phyloP scores from a whole-genome alignment of 192 early-diverging fungal genomes.

The Kickxella alabastrina region DNA sequence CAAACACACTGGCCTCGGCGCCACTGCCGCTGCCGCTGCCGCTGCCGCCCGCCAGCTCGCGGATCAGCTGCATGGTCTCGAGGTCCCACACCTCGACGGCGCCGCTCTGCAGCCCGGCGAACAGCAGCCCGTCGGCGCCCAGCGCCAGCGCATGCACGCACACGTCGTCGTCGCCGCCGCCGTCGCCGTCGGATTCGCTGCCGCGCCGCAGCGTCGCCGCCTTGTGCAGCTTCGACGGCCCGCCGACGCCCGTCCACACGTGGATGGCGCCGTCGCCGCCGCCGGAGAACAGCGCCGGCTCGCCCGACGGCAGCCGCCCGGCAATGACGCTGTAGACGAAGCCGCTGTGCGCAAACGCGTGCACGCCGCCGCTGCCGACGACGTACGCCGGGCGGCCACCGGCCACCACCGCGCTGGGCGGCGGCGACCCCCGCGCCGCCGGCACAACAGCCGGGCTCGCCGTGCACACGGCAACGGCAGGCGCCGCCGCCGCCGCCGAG shows the following conservation, averaged over 20 bases:
- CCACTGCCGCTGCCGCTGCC: slow-evolving; percentile 6
- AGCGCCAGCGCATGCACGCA: slow-evolving; percentile 63
- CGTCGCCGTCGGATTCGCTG: not conserved
- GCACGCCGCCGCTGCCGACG: slow-evolving; percentile 55
- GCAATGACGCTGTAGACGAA: slow-evolving; percentile 66
- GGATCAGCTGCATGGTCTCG: slow-evolving; percentile 61
- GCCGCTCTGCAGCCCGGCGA: slow-evolving; percentile 72
- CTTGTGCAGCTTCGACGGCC: slow-evolving; percentile 16
- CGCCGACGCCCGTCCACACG: slow-evolving; percentile 32
- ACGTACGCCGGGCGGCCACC: slow-evolving; percentile 45
- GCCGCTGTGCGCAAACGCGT: slow-evolving; percentile 66
- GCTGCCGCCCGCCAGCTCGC: slow-evolving; percentile 22
- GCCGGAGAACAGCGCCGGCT: slow-evolving; percentile 40
- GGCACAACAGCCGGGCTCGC: slow-evolving; percentile 1
- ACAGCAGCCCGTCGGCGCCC: slow-evolving; percentile 62
- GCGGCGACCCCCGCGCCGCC: slow-evolving; percentile 6
- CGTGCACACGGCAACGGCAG: slow-evolving; percentile 11
- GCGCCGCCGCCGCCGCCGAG: slow-evolving; percentile 9
- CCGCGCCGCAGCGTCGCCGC: slow-evolving; percentile 25
- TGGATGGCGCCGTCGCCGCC: slow-evolving; percentile 69
- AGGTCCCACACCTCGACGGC: slow-evolving; percentile 72
- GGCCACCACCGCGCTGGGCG: slow-evolving; percentile 17
- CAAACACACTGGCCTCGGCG: slow-evolving; percentile 53
- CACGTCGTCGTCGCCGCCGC: slow-evolving; percentile 18
- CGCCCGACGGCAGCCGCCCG: slow-evolving; percentile 43